phyloP scores from a whole-genome alignment of 2,329 filamentous ascomycete species.

The Colletotrichum chlorophyti region DNA sequence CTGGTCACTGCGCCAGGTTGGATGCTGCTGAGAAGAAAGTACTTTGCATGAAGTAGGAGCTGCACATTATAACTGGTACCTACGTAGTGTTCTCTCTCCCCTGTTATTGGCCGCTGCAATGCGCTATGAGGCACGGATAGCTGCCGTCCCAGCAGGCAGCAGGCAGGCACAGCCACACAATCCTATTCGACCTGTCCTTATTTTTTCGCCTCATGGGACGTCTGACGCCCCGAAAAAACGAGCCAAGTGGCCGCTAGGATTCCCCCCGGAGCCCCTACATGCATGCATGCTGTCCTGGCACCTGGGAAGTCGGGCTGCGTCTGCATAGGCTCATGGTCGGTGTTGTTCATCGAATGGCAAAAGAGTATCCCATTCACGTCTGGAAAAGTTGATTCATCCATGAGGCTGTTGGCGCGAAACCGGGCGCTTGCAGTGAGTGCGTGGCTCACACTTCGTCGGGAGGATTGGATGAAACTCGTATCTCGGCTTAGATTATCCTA shows the following conservation, averaged over 20 bases:
- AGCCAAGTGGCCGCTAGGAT: too few species aligned
- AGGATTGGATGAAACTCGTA: slow-evolving; percentile 7
- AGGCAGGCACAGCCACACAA: slow-evolving; percentile 25
- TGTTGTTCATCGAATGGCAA: background rate
- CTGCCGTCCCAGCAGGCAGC: slow-evolving; percentile 15
- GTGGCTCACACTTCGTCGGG: background rate
- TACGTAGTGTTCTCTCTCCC: background rate
- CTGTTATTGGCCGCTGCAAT: background rate
- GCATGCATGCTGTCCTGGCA: background rate
- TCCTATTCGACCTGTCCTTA: slow-evolving; percentile 6
- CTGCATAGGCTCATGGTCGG: too few species aligned
- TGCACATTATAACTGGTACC: background rate
- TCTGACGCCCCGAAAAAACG: too few species aligned
- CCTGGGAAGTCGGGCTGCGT: too few species aligned
- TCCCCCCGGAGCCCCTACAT: background rate
- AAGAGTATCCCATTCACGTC: background rate
- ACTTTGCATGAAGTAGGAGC: background rate
- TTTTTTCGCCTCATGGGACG: too few species aligned
- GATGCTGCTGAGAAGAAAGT: background rate
- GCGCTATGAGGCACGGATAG: background rate
- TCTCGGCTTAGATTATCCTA: background rate
- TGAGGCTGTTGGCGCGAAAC: background rate
- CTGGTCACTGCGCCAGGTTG: slow-evolving; percentile 9
- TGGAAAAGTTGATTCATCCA: background rate
- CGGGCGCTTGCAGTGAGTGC: slow-evolving; percentile 1